Conservation (phyloP, 306 rosid species). For the Vachellia collinsii region DNA sequence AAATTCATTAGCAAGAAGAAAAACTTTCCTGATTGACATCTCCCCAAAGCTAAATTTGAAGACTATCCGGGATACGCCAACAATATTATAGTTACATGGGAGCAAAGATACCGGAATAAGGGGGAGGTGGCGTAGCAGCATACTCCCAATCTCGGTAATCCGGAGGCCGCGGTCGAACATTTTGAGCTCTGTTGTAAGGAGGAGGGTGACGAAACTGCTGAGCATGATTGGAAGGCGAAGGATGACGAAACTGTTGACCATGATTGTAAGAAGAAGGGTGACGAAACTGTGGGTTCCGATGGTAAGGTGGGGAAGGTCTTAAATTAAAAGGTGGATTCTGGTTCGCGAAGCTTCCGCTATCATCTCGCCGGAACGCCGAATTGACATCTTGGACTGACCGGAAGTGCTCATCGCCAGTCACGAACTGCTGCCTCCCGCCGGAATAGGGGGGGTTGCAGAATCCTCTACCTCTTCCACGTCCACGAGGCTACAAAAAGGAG, state of each 20-base stretch:
- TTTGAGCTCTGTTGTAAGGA: neutral
- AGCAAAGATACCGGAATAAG: conserved; percentile 54
- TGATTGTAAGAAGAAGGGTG: neutral
- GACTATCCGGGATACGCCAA: neutral
- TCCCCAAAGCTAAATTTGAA: neutral
- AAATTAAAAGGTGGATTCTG: conserved; percentile 36
- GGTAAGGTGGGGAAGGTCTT: conserved; percentile 27
- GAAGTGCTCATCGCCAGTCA: conserved; percentile 62
- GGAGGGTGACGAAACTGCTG: neutral
- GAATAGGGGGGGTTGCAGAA: conserved; percentile 52
- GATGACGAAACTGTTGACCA: neutral
- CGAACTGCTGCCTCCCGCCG: conserved; percentile 48
- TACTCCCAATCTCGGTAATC: conserved; percentile 82
- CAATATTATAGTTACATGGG: neutral
- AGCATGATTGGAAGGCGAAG: conserved; percentile 11
- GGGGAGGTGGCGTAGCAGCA: conserved; percentile 52
- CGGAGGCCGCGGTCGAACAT: conserved; percentile 42
- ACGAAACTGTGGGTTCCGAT: conserved; percentile 37
- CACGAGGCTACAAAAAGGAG: conserved; percentile 56
- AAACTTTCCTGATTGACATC: neutral
- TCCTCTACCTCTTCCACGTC: conserved; percentile 64
- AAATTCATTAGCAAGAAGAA: neutral
- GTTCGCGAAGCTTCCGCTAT: conserved; percentile 44
- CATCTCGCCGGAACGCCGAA: conserved; percentile 58
- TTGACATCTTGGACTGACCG: conserved; percentile 65